A percentile compares a stretch with the other conserved stretches of the same genome.
These are phyloP conservation scores for Quercus wislizeni DNA, from an alignment of 306 rosid species.

Conservation along the genomic window DNA sequence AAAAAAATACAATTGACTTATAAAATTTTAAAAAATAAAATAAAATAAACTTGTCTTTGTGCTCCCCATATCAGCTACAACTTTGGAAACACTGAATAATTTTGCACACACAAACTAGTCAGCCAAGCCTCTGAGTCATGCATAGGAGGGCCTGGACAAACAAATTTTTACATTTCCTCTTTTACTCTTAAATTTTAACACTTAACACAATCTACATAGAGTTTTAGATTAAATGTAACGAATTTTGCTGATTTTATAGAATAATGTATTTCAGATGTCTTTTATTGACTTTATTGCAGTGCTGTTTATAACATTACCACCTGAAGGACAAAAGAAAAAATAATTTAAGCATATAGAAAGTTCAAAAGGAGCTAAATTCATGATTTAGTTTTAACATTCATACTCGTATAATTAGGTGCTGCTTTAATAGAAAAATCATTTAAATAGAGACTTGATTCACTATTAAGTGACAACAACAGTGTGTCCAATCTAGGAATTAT, in stretches of 20 bases:
- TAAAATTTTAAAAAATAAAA: too few species aligned
- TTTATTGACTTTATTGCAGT: neutral
- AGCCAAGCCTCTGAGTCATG: neutral
- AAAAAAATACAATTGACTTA: too few species aligned
- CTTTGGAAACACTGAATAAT: neutral
- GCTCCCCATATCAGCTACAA: neutral
- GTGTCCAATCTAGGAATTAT: neutral
- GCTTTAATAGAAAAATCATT: neutral
- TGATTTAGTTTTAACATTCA: neutral
- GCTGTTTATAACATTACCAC: neutral
- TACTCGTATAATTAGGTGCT: neutral
- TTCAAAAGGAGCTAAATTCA: neutral
- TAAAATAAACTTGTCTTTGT: too few species aligned
- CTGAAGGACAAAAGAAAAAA: neutral
- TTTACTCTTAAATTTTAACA: neutral
- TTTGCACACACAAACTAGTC: neutral
- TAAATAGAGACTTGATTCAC: neutral
- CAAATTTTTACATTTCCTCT: neutral
- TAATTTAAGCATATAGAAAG: neutral
- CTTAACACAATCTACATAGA: neutral
- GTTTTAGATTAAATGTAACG: neutral
- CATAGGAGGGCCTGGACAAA: neutral
- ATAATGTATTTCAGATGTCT: neutral
- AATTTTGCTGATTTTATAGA: neutral
- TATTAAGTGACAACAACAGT: neutral